phyloP scores from a whole-genome alignment of 2,329 filamentous ascomycete genomes.

The Diaporthe australafricana region DNA sequence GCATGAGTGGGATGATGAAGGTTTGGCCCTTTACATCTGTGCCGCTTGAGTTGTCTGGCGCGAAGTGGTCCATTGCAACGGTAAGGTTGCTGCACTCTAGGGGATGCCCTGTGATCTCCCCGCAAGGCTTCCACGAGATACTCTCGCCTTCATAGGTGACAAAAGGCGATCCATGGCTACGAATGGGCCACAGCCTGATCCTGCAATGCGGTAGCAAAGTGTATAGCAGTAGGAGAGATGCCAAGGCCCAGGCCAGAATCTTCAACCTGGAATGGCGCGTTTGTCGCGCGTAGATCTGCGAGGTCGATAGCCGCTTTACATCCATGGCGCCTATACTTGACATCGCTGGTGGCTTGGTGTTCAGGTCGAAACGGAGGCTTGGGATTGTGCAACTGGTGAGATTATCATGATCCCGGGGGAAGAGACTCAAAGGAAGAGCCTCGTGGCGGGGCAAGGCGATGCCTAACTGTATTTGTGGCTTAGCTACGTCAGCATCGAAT shows the following conservation, averaged over 20 bases:
- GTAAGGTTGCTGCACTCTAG: constrained; percentile 55
- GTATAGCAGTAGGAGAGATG: background rate
- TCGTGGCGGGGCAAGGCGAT: background rate
- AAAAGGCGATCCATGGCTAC: background rate
- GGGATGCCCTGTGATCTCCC: constrained; percentile 46
- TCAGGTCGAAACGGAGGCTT: background rate
- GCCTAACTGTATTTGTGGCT: background rate
- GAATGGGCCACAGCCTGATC: fast-evolving
- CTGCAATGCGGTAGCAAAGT: background rate
- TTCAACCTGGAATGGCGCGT: background rate
- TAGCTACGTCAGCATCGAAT: background rate
- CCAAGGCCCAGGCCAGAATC: background rate
- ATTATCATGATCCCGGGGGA: no score
- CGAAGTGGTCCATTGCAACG: constrained; percentile 60
- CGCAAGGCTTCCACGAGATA: constrained; percentile 53
- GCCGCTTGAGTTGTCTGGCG: constrained; percentile 40
- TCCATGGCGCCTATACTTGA: background rate
- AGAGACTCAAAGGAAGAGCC: background rate
- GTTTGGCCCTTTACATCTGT: constrained; percentile 43
- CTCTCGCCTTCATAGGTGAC: constrained; percentile 47
- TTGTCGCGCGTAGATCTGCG: no score
- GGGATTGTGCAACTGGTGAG: no score
- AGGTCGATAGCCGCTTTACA: background rate
- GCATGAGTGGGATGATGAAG: constrained; percentile 57
- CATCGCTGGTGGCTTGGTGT: background rate